These are phyloP conservation scores for Cornus controversa DNA, from an alignment of 148 eudicot genomes.

Conservation along the genomic window DNA sequence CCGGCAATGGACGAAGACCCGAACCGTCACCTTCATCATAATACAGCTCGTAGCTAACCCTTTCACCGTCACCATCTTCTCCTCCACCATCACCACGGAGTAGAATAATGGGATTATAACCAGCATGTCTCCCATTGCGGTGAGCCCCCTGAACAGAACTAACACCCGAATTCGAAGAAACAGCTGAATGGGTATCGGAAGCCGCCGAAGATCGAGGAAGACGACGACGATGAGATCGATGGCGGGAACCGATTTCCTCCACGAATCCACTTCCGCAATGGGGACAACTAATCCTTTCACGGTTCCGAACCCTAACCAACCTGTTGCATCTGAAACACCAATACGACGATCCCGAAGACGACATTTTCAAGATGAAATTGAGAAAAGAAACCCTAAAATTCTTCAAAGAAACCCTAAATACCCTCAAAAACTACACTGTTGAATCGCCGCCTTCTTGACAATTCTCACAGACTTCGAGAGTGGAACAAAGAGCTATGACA, in stretches of 20 bases:
- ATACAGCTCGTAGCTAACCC: conserved; percentile 30
- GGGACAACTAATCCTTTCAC: conserved; percentile 35
- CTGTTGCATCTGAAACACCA: conserved; percentile 52
- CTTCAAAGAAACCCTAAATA: background rate
- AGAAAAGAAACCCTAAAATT: background rate
- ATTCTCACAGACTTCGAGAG: background rate
- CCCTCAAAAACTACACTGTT: background rate
- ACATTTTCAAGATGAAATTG: background rate
- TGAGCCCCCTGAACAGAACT: background rate
- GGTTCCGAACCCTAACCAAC: conserved; percentile 28
- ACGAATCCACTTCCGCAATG: conserved; percentile 44
- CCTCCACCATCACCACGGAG: conserved; percentile 11
- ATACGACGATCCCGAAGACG: conserved; percentile 25
- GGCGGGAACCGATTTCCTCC: conserved; percentile 31
- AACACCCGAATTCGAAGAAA: background rate
- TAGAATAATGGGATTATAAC: conserved; percentile 45
- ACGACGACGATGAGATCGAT: conserved; percentile 7
- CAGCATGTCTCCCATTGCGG: conserved; percentile 14
- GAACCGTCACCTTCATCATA: conserved; percentile 36
- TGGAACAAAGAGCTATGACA: too few species aligned
- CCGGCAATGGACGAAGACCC: conserved; percentile 41
- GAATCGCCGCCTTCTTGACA: too few species aligned
- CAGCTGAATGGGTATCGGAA: background rate
- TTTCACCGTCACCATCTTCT: background rate
- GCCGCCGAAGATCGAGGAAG: background rate